Evolutionary conservation across 805 yeast species (phyloP).

Genomic region (Candida schatavii): DNA sequence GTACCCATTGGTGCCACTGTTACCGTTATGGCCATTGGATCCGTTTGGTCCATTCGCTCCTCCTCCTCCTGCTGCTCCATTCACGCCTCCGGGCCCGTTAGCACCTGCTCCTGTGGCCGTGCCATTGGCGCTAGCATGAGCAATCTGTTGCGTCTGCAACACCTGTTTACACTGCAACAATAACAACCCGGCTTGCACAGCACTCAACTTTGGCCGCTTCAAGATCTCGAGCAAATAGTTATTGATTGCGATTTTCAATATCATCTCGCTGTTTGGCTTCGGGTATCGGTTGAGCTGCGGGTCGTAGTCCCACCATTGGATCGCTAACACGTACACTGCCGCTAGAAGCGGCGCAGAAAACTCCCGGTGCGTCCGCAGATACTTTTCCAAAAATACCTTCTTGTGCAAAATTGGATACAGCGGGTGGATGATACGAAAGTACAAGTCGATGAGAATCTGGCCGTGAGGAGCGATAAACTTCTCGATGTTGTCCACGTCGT

Average conservation of each 20-base stretch:
- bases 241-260: conserved; percentile 51
- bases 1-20: neutral
- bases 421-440: conserved; percentile 85
- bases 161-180: conserved; percentile 63
- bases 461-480: conserved; percentile 91
- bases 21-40: conserved; percentile 64
- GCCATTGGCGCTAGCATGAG: too few relatives aligned
- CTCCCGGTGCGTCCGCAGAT: conserved; percentile 86
- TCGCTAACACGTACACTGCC: conserved; percentile 82
- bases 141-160: conserved; percentile 14
- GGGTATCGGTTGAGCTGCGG: conserved; percentile 72
- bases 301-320: conserved; percentile 93
- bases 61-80: neutral
- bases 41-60: conserved; percentile 29
- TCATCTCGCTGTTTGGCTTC: conserved; percentile 66
- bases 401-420: conserved; percentile 89
- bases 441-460: conserved; percentile 70
- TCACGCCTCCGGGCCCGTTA: neutral
- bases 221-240: conserved; percentile 72
- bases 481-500: conserved; percentile 82
- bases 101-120: too few relatives aligned
- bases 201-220: conserved; percentile 84
- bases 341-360: conserved; percentile 89
- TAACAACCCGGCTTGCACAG: conserved; percentile 85
- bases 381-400: conserved; percentile 87